These are phyloP conservation scores for Zoysia pacifica DNA, from an alignment of 176 grass and related monocot species.

Conservation along the genomic window DNA sequence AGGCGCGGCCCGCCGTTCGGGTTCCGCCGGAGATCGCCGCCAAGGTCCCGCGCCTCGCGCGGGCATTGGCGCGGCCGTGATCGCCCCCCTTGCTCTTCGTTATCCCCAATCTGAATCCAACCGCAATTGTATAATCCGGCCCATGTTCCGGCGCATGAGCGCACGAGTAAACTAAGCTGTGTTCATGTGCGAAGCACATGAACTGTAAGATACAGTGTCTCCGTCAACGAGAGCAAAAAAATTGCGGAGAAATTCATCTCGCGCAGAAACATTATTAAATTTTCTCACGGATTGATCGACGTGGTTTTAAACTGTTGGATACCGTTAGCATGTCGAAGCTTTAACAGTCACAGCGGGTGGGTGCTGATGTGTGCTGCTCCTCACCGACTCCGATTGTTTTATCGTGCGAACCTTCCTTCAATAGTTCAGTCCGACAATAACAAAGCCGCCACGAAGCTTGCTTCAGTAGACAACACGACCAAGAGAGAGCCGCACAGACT, in stretches of 20 bases:
- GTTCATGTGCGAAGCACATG: constrained; percentile 43
- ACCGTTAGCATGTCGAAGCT: constrained; percentile 45
- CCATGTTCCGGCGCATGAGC: constrained; percentile 44
- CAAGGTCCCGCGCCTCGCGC: constrained; percentile 73
- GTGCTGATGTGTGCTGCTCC: constrained; percentile 28
- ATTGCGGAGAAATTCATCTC: not conserved
- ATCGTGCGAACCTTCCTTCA: constrained; percentile 21
- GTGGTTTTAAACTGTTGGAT: constrained; percentile 13
- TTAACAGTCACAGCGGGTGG: not conserved
- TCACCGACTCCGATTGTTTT: not conserved
- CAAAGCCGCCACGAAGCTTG: not conserved
- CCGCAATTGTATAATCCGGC: constrained; percentile 39
- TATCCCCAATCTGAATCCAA: constrained; percentile 30
- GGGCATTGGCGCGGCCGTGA: constrained; percentile 51
- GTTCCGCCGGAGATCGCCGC: constrained; percentile 74
- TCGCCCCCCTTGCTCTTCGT: not conserved
- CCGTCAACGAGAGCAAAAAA: not conserved
- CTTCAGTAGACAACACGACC: not conserved
- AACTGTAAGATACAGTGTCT: constrained; percentile 26
- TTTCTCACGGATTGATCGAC: not conserved
- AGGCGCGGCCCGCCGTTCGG: constrained; percentile 27
- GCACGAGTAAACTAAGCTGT: constrained; percentile 41
- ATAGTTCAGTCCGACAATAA: not conserved
- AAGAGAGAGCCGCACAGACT: constrained; percentile 23
- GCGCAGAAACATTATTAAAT: too few relatives aligned